phyloP scores from a whole-genome alignment of 257 asterid species.

The Fraxinus excelsior region DNA sequence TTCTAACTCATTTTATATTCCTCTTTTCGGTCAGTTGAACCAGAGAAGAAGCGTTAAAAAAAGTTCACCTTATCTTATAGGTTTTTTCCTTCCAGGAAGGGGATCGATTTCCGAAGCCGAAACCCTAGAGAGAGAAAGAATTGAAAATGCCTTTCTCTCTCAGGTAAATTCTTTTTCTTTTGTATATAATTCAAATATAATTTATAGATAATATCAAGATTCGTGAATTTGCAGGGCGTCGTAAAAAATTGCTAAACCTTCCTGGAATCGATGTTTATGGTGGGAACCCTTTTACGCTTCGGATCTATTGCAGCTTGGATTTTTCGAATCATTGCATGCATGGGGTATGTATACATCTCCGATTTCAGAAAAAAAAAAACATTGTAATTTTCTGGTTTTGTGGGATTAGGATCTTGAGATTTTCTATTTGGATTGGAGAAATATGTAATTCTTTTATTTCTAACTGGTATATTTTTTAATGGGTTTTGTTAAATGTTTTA shows the following conservation, averaged over 20 bases:
- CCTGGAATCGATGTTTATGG: conserved; percentile 59
- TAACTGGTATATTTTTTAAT: background rate
- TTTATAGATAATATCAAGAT: background rate
- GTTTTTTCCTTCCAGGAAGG: conserved; percentile 1
- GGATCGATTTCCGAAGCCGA: conserved; percentile 25
- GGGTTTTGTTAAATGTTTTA: background rate
- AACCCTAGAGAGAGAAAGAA: conserved; percentile 22
- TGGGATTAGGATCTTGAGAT: background rate
- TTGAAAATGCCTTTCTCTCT: conserved; percentile 37
- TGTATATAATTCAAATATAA: background rate
- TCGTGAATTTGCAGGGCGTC: conserved; percentile 41
- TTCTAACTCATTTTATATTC: no score
- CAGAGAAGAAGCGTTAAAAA: background rate
- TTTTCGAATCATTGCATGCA: conserved; percentile 54
- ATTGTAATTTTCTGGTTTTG: conserved; percentile 8
- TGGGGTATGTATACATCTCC: conserved; percentile 66
- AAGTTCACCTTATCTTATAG: background rate
- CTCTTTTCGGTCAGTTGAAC: no score
- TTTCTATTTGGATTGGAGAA: background rate
- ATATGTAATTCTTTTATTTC: background rate
- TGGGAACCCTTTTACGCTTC: conserved; percentile 54
- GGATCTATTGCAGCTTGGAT: conserved; percentile 71
- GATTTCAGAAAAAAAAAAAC: background rate
- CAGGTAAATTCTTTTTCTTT: conserved; percentile 22
- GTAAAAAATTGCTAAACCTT: conserved; percentile 21